These are phyloP conservation scores for Tolypocladium nubicola DNA, from an alignment of 2,329 filamentous ascomycete species.

Conservation along the genomic window DNA sequence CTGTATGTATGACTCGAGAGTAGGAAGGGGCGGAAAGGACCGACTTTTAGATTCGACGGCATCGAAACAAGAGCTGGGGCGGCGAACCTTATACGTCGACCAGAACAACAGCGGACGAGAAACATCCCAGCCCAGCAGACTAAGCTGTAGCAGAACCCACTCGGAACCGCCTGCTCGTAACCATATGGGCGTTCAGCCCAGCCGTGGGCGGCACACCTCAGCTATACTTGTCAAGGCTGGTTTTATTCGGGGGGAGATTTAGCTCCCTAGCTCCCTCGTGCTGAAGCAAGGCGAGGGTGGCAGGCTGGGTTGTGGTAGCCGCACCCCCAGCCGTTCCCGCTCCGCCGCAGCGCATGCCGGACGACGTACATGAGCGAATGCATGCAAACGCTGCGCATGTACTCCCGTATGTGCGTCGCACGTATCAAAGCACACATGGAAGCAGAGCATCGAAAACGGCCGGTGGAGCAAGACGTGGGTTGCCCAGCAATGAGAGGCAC, in stretches of 20 bases:
- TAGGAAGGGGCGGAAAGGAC: not conserved
- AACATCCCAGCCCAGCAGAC: not conserved
- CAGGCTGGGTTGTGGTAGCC: not conserved
- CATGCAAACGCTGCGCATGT: not conserved
- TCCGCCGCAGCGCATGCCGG: not conserved
- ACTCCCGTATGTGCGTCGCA: not conserved
- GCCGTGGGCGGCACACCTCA: slow-evolving; percentile 6
- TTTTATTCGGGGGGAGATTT: slow-evolving; percentile 1
- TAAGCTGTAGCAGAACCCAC: slow-evolving; percentile 2
- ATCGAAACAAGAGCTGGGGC: slow-evolving; percentile 8
- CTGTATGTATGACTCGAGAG: not conserved
- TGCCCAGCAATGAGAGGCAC: not conserved
- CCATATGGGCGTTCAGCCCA: slow-evolving; percentile 1
- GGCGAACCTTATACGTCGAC: slow-evolving; percentile 8
- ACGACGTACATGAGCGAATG: not conserved
- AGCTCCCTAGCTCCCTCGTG: slow-evolving; percentile 3
- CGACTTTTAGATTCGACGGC: not conserved
- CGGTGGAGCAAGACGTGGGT: not conserved
- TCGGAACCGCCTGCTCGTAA: not conserved
- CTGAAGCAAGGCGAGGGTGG: not conserved
- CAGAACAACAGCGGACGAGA: not conserved
- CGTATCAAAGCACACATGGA: not conserved
- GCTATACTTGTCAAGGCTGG: slow-evolving; percentile 4
- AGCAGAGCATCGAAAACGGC: not conserved
- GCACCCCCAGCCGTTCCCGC: not conserved